Base-by-base conservation (phyloP, 164 flowering plant genomes). In the Stephania cephalantha region DNA sequence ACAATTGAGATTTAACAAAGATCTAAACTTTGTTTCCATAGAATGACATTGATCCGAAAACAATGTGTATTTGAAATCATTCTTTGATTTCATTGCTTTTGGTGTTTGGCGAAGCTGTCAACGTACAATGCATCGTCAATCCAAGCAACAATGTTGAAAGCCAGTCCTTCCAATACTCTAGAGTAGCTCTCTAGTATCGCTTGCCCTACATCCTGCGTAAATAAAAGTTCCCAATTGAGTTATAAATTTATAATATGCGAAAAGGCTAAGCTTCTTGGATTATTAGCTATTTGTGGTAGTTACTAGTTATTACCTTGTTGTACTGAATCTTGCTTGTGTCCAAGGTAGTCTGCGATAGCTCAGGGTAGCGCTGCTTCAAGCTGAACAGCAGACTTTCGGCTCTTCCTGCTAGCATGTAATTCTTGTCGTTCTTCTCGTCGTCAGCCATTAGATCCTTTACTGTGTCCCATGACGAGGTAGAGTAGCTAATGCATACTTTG, bases 151-250 rank as follows among this genome's bases (percentile, higher is more conserved):
- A 90, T 82, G 87, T 93, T 95, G 88, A 86, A 93, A 71, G 99
- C 99, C 46, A 93, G 74, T 72, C 98, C 87, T 84, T 95, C 99
- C 81, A 95, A 79, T n/a, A 95, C 98, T 77, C 99, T 90, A 13
- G 99, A 93, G 81, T 93, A 93, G 89, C 98, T 93, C 82, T 95
- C 99, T 44, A 95, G 80, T 42, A 92, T 81, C 55, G 96, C 94
- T 83, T 91, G 91, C 69, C 98, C 99, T 13, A 92, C 94, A 85
- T 93, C 98, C 99, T 95, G 91, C 82, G 87, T 13, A 79, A 5
- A 25, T 25, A 25, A 79, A 58, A n/a, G n/a, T 45, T 35, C 35
- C 46, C 69, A 29, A 44, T 75, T 58, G 69, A 61, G 31, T 72
- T 35, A 25, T 71, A 46, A 45, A 55, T 25, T 42, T 42, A 46